Evolutionary conservation across 768 basidiomycete genomes (phyloP).

Genomic region (Hygrocybe punicea): DNA sequence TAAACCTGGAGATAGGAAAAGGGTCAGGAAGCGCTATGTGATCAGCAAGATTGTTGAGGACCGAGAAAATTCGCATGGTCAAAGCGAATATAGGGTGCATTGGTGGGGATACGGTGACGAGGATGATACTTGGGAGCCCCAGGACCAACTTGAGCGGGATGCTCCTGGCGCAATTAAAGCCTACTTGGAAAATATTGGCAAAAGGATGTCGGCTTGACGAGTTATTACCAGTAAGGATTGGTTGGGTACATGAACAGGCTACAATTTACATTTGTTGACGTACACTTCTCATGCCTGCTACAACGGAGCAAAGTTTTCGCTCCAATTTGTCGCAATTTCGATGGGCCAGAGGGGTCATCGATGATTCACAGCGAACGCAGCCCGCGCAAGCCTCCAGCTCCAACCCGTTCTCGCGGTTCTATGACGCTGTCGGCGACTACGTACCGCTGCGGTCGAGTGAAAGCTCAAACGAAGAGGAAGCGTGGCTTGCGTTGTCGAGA

Average conservation of each 20-base stretch:
- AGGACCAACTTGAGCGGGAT: conserved; percentile 44
- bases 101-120: conserved; percentile 54
- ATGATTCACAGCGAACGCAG: conserved; percentile 56
- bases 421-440: conserved; percentile 81
- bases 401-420: conserved; percentile 84
- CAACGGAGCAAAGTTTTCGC: conserved; percentile 67
- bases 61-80: conserved; percentile 33
- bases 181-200: conserved; percentile 26
- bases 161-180: conserved; percentile 44
- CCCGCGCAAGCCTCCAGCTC: conserved; percentile 33
- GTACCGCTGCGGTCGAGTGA: conserved; percentile 82
- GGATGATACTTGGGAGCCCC: conserved; percentile 61
- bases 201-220: no score
- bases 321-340: conserved; percentile 78
- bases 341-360: conserved; percentile 70
- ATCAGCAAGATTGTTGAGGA: conserved; percentile 39
- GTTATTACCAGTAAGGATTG: no score
- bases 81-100: conserved; percentile 45
- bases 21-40: conserved; percentile 45
- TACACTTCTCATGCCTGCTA: background rate
- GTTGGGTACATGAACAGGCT: no score
- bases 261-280: background rate
- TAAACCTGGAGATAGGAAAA: conserved; percentile 33
- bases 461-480: conserved; percentile 90
- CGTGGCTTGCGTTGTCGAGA: conserved; percentile 85